These are phyloP conservation scores for Ilyonectria sp. DNA, from an alignment of 2,329 filamentous ascomycete genomes.

Conservation along the genomic window DNA sequence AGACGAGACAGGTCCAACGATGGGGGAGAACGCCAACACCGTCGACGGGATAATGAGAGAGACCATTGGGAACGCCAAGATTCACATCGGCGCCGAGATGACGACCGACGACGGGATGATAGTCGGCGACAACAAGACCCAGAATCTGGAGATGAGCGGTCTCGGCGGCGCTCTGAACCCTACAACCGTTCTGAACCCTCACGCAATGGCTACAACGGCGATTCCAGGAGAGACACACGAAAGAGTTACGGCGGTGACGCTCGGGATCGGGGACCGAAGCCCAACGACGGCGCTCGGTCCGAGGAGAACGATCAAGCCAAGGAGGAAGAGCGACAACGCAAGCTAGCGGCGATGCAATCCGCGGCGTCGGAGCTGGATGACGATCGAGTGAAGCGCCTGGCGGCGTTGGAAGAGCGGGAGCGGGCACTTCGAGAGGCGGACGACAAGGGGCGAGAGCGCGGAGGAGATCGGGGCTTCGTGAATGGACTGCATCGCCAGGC, in stretches of 20 bases:
- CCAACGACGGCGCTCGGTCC: conserved; percentile 36
- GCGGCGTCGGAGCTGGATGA: conserved; percentile 78
- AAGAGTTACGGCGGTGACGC: conserved; percentile 40
- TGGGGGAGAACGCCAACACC: conserved; percentile 31
- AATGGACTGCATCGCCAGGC: conserved; percentile 74
- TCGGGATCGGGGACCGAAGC: conserved; percentile 42
- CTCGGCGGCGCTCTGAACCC: conserved; percentile 44
- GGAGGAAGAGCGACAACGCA: conserved; percentile 74
- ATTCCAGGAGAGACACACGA: conserved; percentile 26
- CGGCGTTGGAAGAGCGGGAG: conserved; percentile 77
- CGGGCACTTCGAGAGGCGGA: conserved; percentile 76
- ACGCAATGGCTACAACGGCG: conserved; percentile 26
- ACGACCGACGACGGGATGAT: conserved; percentile 44
- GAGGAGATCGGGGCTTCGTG: conserved; percentile 76
- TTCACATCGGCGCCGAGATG: conserved; percentile 27
- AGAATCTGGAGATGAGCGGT: conserved; percentile 49
- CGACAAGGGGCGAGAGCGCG: conserved; percentile 73
- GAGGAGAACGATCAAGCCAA: conserved; percentile 49
- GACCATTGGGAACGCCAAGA: conserved; percentile 26
- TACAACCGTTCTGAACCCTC: conserved; percentile 16
- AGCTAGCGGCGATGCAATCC: conserved; percentile 81
- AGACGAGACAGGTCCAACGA: conserved; percentile 42
- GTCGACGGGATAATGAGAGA: conserved; percentile 38
- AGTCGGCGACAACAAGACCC: conserved; percentile 45
- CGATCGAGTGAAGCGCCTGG: conserved; percentile 78